Conservation (phyloP, 2,329 filamentous ascomycete species). For the Fusarium sp. region DNA sequence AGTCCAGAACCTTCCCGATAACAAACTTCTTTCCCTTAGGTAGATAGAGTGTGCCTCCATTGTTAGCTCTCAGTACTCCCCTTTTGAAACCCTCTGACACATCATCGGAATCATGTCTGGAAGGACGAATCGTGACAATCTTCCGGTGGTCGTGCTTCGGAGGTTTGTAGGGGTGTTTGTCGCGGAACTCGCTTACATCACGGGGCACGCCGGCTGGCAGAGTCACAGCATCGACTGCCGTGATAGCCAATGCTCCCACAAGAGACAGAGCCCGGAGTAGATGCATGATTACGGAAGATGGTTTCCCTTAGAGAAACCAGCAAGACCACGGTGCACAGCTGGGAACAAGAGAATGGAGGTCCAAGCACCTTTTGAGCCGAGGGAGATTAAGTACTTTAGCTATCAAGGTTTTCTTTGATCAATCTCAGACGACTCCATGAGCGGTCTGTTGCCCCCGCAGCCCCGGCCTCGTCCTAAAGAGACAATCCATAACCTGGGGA, state of each 20-base stretch:
- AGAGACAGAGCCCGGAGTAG: neutral
- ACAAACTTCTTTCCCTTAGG: slow-evolving; percentile 69
- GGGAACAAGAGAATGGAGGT: neutral
- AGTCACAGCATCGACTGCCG: slow-evolving; percentile 6
- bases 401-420: neutral
- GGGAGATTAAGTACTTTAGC: too few species aligned
- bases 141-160: slow-evolving; percentile 26
- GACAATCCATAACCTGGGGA: neutral
- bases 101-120: slow-evolving; percentile 69
- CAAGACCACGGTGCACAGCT: neutral
- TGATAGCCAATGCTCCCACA: neutral
- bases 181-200: slow-evolving; percentile 32
- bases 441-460: neutral
- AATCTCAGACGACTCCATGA: neutral
- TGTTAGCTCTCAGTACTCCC: slow-evolving; percentile 70
- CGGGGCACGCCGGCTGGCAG: slow-evolving; percentile 22
- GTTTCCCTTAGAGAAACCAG: neutral
- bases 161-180: slow-evolving; percentile 31
- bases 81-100: slow-evolving; percentile 69
- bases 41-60: slow-evolving; percentile 71
- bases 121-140: slow-evolving; percentile 49
- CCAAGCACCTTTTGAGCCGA: neutral
- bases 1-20: slow-evolving; percentile 72
- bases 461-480: neutral
- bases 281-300: neutral